Evolutionary conservation across 2,329 filamentous ascomycete genomes (phyloP), one percentile per base, ranked within the genome.

Genomic region (Colletotrichum cereale): DNA sequence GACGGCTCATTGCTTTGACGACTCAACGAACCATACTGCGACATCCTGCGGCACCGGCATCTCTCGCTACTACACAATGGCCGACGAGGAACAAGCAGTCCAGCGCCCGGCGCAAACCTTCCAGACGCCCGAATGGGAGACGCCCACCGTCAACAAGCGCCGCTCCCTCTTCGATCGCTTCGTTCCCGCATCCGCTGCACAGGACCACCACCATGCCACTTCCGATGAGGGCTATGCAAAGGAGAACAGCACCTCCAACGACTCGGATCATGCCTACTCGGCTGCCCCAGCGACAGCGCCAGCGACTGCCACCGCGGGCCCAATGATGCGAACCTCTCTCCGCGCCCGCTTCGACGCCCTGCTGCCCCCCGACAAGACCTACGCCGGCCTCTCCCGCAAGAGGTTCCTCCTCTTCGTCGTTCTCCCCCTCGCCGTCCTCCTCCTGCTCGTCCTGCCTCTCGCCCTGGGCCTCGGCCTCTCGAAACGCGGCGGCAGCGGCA

Each of bases 71-170:
- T 12, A 14, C 34, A 42, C 57, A 52, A 68, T 68, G 66, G 42
- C 61, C 34, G 66, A 68, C 61, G 66, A 64, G 48, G 66, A 68
- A 57, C 66, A 68, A 14, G 61, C 50, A 31, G 38, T 58, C 52
- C 66, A 42, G 40, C 66, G 44, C 53, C 66, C 66, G 14, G 52
- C 66, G 60, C 66, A 68, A 65, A 58, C n/a, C 2, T 67, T 52
- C 50, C 68, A 71, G 50, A 67, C 68, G 21, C 68, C 68, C 18
- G 68, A 67, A 11, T 71, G 68, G 68, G 68, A 71, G 52, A 60
- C 57, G 3, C 63, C 63, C 16, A 31, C 36, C 29, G 16, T 60
- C 29, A 71, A 62, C 26, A 67, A 67, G 65, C 65, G 65, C 10
- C 64, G 68, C 16, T 66, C 55, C 5, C 42, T 71, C 16, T 47